Base-by-base conservation (phyloP, 2,329 filamentous ascomycete species). In the Pseudocercospora fijiensis region DNA sequence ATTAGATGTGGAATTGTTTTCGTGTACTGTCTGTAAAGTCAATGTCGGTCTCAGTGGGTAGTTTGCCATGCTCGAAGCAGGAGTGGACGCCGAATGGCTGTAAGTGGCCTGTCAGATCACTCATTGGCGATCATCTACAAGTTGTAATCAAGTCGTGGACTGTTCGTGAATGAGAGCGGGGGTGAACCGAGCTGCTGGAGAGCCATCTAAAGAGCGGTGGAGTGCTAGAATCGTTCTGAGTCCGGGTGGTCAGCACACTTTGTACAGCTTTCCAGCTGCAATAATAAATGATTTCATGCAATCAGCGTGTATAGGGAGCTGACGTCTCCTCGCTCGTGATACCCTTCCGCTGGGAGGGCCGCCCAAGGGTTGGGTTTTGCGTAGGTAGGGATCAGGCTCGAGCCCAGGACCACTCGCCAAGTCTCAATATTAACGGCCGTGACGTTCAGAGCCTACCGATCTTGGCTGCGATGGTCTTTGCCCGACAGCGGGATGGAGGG, bases 1-100 rank as follows among this genome's bases (percentile, higher is more conserved):
- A 18, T 41, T 30, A 49, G 26, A 20, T 9, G 43, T 33, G 13
- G 57, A 58, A 10, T 9, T 27, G 41, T 28, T 28, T 13, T 58
- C 57, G 8, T 58, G 57, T n/a, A 27, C 43, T 16, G 57, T 43
- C 43, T 51, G 37, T 18, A 49, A 30, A 27, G 49, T n/a, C 18
- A n/a, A 18, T 1, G 45, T 20, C 18, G 56, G 57, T 49, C 20
- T 49, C 13, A 58, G 43, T 20, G 20, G 16, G 16, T 58, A 58
- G 20, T 11, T 30, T 16, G 57, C 27, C 57, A 58, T 58, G 3
- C 51, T 58, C 13, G 57, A 18, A 18, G 13, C 49, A 58, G 22
- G 57, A 58, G 20, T 58, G 57, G 57, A 58, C 57, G 57, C 57
- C 43, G 33, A 24, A 28, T 18, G 37, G 57, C 57, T 58, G 10